Conservation (phyloP, 2,329 filamentous ascomycete genomes). For the Dendrostoma leiphaemia region DNA sequence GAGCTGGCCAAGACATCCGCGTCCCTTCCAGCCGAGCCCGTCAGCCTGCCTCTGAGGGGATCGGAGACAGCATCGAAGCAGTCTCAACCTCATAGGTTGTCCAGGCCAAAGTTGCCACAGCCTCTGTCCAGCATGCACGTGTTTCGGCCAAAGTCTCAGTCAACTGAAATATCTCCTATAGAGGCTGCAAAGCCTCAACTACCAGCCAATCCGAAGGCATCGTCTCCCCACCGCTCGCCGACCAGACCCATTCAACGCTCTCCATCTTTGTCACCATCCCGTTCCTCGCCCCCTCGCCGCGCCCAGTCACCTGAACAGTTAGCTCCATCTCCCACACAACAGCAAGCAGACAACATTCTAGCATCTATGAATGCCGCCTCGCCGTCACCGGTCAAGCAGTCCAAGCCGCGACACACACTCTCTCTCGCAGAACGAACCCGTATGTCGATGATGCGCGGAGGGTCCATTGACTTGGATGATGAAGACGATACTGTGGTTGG, state of each 20-base stretch:
- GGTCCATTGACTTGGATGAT: conserved; percentile 30
- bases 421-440: conserved; percentile 77
- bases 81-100: background rate
- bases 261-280: conserved; percentile 4
- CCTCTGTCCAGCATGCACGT: conserved; percentile 7
- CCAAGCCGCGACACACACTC: conserved; percentile 51
- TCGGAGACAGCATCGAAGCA: background rate
- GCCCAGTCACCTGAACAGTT: conserved; percentile 20
- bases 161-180: conserved; percentile 7
- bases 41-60: background rate
- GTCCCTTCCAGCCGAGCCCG: background rate
- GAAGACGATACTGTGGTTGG: conserved; percentile 15
- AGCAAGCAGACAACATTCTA: conserved; percentile 55
- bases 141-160: conserved; percentile 9
- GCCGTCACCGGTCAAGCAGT: conserved; percentile 53
- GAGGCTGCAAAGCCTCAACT: background rate
- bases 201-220: background rate
- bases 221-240: background rate
- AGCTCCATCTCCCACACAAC: conserved; percentile 40
- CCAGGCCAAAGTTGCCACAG: conserved; percentile 2
- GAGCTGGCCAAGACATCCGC: conserved; percentile 29
- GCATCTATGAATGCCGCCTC: conserved; percentile 53
- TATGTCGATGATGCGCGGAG: conserved; percentile 70
- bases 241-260: background rate
- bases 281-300: background rate